Conservation (phyloP, 768 basidiomycete species). For the Rhodotorula graminis region DNA sequence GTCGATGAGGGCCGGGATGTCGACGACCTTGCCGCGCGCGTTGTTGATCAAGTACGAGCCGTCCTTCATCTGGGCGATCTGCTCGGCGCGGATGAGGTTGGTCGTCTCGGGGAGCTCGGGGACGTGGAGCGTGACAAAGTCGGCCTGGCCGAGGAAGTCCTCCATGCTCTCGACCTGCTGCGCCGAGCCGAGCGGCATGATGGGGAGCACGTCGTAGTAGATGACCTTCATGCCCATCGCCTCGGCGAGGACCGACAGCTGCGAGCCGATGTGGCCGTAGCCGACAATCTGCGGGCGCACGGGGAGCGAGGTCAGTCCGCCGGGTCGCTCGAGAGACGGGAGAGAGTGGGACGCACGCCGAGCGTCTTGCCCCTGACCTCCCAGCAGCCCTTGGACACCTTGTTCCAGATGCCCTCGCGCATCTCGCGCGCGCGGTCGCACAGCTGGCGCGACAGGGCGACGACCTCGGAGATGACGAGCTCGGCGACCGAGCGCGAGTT, state of each 20-base stretch:
- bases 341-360: conserved; percentile 50
- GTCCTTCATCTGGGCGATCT: conserved; percentile 87
- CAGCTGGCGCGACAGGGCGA: conserved; percentile 89
- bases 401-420: conserved; percentile 91
- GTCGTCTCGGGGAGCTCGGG: conserved; percentile 94
- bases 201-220: conserved; percentile 89
- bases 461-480: conserved; percentile 87
- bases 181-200: conserved; percentile 95
- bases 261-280: conserved; percentile 96
- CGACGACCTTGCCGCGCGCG: conserved; percentile 89
- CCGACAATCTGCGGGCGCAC: conserved; percentile 62
- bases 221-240: conserved; percentile 91
- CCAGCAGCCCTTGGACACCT: conserved; percentile 97
- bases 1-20: conserved; percentile 81
- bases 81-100: conserved; percentile 75
- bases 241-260: conserved; percentile 93
- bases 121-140: conserved; percentile 94
- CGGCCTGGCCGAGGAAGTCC: conserved; percentile 68
- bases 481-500: conserved; percentile 94
- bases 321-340: too few relatives aligned
- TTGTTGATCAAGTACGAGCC: conserved; percentile 97
- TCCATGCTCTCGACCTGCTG: conserved; percentile 77
- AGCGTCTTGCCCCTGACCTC: conserved; percentile 96
- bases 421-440: conserved; percentile 83
- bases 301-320: background rate